Percentiles rank a stretch among this genome's conserved stretches.
phyloP scores from a whole-genome alignment of 2,329 filamentous ascomycete genomes.

The Dactylella cylindrospora region DNA sequence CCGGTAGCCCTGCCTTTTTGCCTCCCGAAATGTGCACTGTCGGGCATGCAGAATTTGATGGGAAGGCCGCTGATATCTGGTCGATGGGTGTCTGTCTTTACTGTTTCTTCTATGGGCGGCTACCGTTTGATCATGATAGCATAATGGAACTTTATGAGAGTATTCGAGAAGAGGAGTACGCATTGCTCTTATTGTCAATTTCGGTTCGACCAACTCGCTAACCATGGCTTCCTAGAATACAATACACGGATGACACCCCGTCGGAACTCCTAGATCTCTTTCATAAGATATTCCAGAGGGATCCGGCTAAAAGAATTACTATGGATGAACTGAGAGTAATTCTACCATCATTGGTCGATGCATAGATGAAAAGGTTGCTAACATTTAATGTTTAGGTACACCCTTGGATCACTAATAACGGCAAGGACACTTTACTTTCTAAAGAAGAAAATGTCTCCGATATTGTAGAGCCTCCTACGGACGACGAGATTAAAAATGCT shows the following conservation, averaged over 20 bases:
- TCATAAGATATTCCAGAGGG: slow-evolving; percentile 73
- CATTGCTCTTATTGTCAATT: neutral
- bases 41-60: slow-evolving; percentile 82
- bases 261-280: slow-evolving; percentile 75
- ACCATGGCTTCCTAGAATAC: slow-evolving; percentile 51
- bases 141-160: slow-evolving; percentile 87
- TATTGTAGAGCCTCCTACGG: slow-evolving; percentile 78
- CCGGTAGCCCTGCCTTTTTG: slow-evolving; percentile 90
- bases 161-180: slow-evolving; percentile 68
- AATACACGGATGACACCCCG: slow-evolving; percentile 65
- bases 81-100: slow-evolving; percentile 96
- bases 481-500: slow-evolving; percentile 84
- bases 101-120: slow-evolving; percentile 81
- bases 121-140: slow-evolving; percentile 78
- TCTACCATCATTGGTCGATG: neutral
- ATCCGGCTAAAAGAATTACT: slow-evolving; percentile 76
- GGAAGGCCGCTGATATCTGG: slow-evolving; percentile 92
- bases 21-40: slow-evolving; percentile 87
- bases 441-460: slow-evolving; percentile 83
- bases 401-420: slow-evolving; percentile 84
- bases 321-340: slow-evolving; percentile 79
- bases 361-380: neutral
- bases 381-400: slow-evolving; percentile 64
- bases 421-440: slow-evolving; percentile 74
- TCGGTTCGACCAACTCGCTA: neutral